A percentile compares a stretch with the other conserved stretches of the same genome.
phyloP scores from a whole-genome alignment of 805 yeast species.

The Yamadazyma phyllophila region DNA sequence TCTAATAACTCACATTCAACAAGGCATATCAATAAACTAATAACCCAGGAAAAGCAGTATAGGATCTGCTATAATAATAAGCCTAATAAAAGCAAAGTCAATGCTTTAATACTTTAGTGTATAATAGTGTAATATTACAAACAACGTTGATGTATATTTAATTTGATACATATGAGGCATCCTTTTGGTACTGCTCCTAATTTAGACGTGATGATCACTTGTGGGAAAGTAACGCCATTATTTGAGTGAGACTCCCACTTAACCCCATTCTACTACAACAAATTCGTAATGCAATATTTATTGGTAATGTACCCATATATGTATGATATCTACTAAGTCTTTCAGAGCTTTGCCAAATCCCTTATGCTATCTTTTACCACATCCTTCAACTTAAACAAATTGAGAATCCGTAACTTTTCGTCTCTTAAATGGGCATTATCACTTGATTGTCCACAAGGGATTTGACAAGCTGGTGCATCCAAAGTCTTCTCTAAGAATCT shows the following conservation, averaged over 20 bases:
- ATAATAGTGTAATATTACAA: neutral
- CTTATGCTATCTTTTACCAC: slow-evolving; percentile 56
- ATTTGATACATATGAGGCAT: too few relatives aligned
- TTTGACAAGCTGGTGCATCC: slow-evolving; percentile 87
- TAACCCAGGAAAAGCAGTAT: slow-evolving; percentile 7
- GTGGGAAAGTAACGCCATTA: too few relatives aligned
- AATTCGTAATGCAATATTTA: too few relatives aligned
- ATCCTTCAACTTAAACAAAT: slow-evolving; percentile 69
- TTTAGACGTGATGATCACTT: too few relatives aligned
- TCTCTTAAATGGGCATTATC: slow-evolving; percentile 93
- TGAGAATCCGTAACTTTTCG: slow-evolving; percentile 77
- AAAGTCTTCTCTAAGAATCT: slow-evolving; percentile 79
- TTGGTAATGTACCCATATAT: neutral
- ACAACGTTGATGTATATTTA: neutral
- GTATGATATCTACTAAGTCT: slow-evolving; percentile 15
- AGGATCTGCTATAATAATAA: slow-evolving; percentile 28
- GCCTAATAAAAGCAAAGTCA: slow-evolving; percentile 9
- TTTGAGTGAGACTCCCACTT: too few relatives aligned
- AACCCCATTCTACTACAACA: too few relatives aligned
- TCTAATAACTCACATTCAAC: slow-evolving; percentile 18
- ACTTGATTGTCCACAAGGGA: slow-evolving; percentile 94
- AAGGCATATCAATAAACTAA: slow-evolving; percentile 22
- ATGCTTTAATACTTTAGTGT: slow-evolving; percentile 8
- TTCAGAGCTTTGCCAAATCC: slow-evolving; percentile 17
- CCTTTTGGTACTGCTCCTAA: too few relatives aligned